phyloP scores from a whole-genome alignment of 192 early-diverging fungal species.

The Linnemannia zychae region DNA sequence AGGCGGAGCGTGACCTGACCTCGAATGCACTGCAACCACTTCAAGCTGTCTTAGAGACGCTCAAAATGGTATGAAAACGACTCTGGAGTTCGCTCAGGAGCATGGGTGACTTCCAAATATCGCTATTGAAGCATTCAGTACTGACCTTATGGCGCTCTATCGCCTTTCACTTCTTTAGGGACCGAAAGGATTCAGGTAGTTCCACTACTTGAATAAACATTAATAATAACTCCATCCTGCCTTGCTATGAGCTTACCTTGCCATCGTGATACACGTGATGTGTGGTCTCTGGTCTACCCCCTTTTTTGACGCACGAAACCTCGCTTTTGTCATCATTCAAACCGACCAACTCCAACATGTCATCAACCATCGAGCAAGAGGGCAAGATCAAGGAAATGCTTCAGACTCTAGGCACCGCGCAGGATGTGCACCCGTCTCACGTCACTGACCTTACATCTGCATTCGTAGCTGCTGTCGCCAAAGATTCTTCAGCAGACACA shows the following conservation, averaged over 20 bases:
- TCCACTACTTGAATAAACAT: neutral
- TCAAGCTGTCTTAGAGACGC: conserved; percentile 36
- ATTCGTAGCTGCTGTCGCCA: conserved; percentile 22
- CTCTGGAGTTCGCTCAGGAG: too few species aligned
- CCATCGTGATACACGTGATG: neutral
- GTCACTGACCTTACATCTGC: conserved; percentile 34
- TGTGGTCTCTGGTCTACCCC: neutral
- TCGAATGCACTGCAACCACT: conserved; percentile 35
- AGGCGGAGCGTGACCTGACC: conserved; percentile 37
- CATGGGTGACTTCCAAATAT: neutral
- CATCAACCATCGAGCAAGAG: conserved; percentile 7
- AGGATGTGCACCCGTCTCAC: conserved; percentile 19
- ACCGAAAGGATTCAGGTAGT: conserved; percentile 29
- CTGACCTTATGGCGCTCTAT: neutral
- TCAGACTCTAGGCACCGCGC: neutral
- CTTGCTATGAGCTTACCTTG: too few species aligned
- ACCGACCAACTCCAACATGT: conserved; percentile 10
- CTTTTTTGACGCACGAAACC: neutral
- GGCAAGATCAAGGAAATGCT: conserved; percentile 26
- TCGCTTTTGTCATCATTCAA: neutral
- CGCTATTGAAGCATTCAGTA: neutral
- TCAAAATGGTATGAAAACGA: conserved; percentile 35
- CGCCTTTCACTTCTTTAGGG: conserved; percentile 14
- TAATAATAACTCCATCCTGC: neutral
- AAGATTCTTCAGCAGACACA: conserved; percentile 7